Conservation (phyloP, 768 basidiomycete species). For the Lactarius deliciosus region DNA sequence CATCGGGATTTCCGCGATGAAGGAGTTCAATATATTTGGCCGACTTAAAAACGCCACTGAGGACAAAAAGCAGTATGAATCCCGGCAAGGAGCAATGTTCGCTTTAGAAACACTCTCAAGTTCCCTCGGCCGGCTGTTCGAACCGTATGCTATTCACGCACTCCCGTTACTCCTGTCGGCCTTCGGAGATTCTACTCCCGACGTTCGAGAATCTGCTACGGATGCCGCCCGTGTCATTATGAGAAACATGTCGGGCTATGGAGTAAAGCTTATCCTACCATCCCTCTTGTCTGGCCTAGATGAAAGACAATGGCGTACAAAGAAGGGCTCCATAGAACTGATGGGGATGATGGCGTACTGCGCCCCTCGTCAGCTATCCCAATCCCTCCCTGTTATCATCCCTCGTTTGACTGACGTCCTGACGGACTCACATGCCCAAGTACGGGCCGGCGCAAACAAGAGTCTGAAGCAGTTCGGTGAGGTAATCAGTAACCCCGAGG, state of each 20-base stretch:
- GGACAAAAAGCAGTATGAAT: constrained; percentile 85
- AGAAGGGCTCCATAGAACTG: constrained; percentile 95
- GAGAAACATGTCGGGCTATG: constrained; percentile 92
- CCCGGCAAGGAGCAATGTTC: constrained; percentile 92
- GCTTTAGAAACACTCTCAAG: constrained; percentile 88
- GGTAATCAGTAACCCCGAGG: constrained; percentile 97
- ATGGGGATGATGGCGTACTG: constrained; percentile 99
- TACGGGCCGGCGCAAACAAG: constrained; percentile 88
- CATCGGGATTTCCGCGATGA: constrained; percentile 81
- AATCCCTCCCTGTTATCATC: constrained; percentile 94
- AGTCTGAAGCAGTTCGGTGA: constrained; percentile 98
- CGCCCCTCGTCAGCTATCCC: constrained; percentile 90
- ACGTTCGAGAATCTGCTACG: constrained; percentile 91
- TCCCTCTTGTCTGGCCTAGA: constrained; percentile 87
- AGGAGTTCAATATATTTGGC: constrained; percentile 75
- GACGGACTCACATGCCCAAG: constrained; percentile 97
- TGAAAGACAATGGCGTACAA: constrained; percentile 98
- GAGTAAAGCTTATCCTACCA: constrained; percentile 93
- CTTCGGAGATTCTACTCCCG: constrained; percentile 83
- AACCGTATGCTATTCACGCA: constrained; percentile 85
- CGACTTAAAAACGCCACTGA: constrained; percentile 74
- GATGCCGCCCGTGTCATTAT: constrained; percentile 94
- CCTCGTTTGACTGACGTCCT: constrained; percentile 92
- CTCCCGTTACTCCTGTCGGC: constrained; percentile 78
- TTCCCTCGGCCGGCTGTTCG: constrained; percentile 86